Percentiles rank a stretch among this genome's conserved stretches.
Conservation (phyloP, 192 early-diverging fungal species). For the Coemansia sp. region DNA sequence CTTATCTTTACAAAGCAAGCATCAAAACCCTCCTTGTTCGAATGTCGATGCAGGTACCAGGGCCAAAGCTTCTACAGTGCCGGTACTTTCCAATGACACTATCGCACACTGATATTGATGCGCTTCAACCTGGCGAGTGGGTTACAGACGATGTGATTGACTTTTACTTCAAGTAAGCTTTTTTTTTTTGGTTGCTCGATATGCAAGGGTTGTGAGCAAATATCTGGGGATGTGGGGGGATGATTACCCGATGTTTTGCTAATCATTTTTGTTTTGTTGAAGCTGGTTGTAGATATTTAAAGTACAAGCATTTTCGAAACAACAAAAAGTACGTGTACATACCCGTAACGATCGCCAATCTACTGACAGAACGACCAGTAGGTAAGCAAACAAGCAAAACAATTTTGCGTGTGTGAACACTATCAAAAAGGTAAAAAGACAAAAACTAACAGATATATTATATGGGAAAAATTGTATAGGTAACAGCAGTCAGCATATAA, state of each 20-base stretch:
- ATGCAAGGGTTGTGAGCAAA: neutral
- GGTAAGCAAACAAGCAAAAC: constrained; percentile 10
- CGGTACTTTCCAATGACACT: constrained; percentile 39
- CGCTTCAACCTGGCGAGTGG: constrained; percentile 44
- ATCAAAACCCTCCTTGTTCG: too few species aligned
- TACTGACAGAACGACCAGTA: constrained; percentile 35
- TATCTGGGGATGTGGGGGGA: too few species aligned
- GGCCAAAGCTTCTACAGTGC: constrained; percentile 12
- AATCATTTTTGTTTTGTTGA: too few species aligned
- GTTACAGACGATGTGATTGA: constrained; percentile 50
- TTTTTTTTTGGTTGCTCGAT: too few species aligned
- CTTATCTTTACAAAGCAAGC: too few species aligned
- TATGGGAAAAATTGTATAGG: constrained; percentile 5
- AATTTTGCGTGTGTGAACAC: neutral
- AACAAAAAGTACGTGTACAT: constrained; percentile 48
- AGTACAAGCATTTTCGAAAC: constrained; percentile 40
- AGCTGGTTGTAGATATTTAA: constrained; percentile 25
- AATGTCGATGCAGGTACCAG: neutral
- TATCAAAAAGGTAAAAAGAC: too few species aligned
- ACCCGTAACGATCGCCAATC: constrained; percentile 36
- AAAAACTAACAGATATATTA: too few species aligned
- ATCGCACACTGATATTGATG: constrained; percentile 36
- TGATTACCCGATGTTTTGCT: too few species aligned
- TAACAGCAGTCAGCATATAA: constrained; percentile 21
- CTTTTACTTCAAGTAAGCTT: constrained; percentile 42